Percentiles rank a stretch among this genome's conserved stretches.
Conservation (phyloP, 2,329 filamentous ascomycete species). For the Elsinoe arachidis region DNA sequence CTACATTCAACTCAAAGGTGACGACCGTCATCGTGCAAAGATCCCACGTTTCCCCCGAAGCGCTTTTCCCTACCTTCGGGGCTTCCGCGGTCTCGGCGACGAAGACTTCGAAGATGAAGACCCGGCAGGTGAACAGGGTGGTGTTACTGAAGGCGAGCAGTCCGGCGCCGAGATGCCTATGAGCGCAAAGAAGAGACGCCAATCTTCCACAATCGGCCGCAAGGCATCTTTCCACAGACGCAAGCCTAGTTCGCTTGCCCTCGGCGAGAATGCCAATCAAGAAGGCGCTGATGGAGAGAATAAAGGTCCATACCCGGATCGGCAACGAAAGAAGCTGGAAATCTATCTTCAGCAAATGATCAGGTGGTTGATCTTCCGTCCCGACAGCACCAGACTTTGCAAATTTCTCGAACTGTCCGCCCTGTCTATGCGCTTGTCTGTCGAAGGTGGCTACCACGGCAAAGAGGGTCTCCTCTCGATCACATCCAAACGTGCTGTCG, state of each 20-base stretch:
- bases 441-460: slow-evolving; percentile 93
- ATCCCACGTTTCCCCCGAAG: slow-evolving; percentile 85
- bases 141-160: slow-evolving; percentile 51
- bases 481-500: slow-evolving; percentile 64
- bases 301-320: slow-evolving; percentile 60
- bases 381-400: slow-evolving; percentile 90
- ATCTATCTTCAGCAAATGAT: slow-evolving; percentile 90
- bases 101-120: slow-evolving; percentile 72
- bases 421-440: slow-evolving; percentile 82
- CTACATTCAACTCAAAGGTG: slow-evolving; percentile 61
- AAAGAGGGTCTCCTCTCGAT: slow-evolving; percentile 95
- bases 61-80: slow-evolving; percentile 81
- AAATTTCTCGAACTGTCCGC: slow-evolving; percentile 94
- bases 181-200: slow-evolving; percentile 41
- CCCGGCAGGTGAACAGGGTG: slow-evolving; percentile 43
- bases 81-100: slow-evolving; percentile 46
- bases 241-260: slow-evolving; percentile 43
- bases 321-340: slow-evolving; percentile 77
- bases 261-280: slow-evolving; percentile 23
- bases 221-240: slow-evolving; percentile 34
- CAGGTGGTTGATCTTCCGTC: slow-evolving; percentile 89
- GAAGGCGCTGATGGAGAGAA: slow-evolving; percentile 30
- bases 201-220: slow-evolving; percentile 35
- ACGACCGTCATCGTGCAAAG: slow-evolving; percentile 59
- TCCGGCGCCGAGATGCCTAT: slow-evolving; percentile 54